Percentiles rank a stretch among this genome's conserved stretches.
Conservation (phyloP, 208 protist species). For the Crithidia bombi region DNA sequence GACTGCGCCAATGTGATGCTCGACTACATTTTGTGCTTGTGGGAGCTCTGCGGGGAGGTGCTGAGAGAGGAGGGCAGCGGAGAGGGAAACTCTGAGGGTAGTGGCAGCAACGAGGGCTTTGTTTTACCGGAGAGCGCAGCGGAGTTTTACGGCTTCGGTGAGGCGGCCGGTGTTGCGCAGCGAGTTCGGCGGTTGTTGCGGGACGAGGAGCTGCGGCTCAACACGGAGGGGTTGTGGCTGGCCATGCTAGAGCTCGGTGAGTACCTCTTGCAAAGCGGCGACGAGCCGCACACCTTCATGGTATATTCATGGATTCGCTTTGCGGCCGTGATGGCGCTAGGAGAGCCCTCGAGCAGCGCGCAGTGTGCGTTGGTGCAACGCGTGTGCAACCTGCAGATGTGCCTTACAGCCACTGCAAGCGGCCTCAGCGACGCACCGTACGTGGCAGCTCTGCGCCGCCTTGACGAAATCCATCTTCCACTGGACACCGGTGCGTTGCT, state of each 20-base stretch:
- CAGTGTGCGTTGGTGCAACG: slow-evolving; percentile 32
- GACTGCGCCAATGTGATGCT: slow-evolving; percentile 60
- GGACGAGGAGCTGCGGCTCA: slow-evolving; percentile 48
- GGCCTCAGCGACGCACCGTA: slow-evolving; percentile 29
- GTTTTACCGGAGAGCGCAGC: slow-evolving; percentile 33
- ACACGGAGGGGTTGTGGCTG: slow-evolving; percentile 58
- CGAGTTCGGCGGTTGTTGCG: slow-evolving; percentile 20
- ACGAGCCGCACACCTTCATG: slow-evolving; percentile 65
- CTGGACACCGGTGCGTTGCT: slow-evolving; percentile 1
- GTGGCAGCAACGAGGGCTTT: slow-evolving; percentile 10
- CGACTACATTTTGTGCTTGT: slow-evolving; percentile 72
- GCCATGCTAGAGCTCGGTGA: slow-evolving; percentile 60
- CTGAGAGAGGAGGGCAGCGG: background rate
- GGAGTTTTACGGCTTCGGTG: slow-evolving; percentile 53
- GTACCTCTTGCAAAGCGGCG: slow-evolving; percentile 43
- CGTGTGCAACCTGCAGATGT: slow-evolving; percentile 45
- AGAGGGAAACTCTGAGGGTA: background rate
- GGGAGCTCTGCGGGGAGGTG: slow-evolving; percentile 38
- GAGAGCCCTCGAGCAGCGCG: slow-evolving; percentile 41
- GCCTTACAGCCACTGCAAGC: slow-evolving; percentile 9
- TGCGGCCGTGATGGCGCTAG: slow-evolving; percentile 34
- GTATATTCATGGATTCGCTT: slow-evolving; percentile 73
- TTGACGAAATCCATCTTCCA: slow-evolving; percentile 6
- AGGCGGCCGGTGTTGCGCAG: slow-evolving; percentile 32
- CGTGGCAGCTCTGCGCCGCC: slow-evolving; percentile 10